Evolutionary conservation across 768 basidiomycete genomes (phyloP).

Genomic region (Candolleomyces aberdarensis): DNA sequence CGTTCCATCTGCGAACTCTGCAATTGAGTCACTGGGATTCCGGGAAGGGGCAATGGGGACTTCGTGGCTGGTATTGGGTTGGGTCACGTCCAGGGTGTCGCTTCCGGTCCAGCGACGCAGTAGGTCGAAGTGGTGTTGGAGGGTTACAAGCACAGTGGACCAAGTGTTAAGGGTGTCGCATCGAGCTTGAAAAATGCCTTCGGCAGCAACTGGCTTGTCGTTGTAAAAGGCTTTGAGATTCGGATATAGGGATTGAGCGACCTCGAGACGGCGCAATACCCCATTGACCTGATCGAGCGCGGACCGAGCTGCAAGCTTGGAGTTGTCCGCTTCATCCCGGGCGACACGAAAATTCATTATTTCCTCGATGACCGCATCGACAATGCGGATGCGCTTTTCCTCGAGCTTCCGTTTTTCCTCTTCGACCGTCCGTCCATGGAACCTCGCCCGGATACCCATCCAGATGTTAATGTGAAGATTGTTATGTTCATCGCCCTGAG

Average conservation of each 20-base stretch:
- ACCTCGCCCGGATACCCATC: conserved; percentile 86
- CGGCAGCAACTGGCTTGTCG: conserved; percentile 72
- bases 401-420: conserved; percentile 83
- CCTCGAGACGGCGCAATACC: conserved; percentile 72
- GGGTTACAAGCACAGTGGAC: conserved; percentile 82
- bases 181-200: conserved; percentile 69
- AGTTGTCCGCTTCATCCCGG: conserved; percentile 28
- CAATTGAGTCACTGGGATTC: conserved; percentile 19
- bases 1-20: conserved; percentile 61
- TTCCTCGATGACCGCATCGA: conserved; percentile 83
- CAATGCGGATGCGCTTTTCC: conserved; percentile 75
- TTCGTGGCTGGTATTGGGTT: conserved; percentile 69
- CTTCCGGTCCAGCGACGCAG: conserved; percentile 94
- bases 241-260: conserved; percentile 86
- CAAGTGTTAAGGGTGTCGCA: conserved; percentile 90
- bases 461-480: conserved; percentile 72
- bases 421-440: conserved; percentile 73
- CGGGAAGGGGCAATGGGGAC: conserved; percentile 32
- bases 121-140: conserved; percentile 77
- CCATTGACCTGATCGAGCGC: conserved; percentile 62
- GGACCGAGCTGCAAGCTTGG: conserved; percentile 33
- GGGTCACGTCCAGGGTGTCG: conserved; percentile 84
- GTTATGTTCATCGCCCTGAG: conserved; percentile 66
- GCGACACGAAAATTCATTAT: conserved; percentile 71
- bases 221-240: conserved; percentile 73